Conservation (phyloP, 305 asterid species). For the Fraxinus paxiana region DNA sequence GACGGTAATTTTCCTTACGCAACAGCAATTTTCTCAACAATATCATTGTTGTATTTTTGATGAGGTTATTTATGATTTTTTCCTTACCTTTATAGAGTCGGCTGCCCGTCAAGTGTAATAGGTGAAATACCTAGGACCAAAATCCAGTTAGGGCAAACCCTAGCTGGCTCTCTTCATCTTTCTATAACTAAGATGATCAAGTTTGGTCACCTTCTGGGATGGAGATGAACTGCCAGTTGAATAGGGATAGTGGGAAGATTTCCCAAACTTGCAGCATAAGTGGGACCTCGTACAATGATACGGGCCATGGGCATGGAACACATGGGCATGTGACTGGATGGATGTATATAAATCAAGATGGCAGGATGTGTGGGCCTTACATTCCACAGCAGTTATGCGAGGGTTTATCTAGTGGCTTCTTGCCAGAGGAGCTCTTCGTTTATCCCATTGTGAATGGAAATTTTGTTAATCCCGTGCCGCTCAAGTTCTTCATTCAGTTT, state of each 20-base stretch:
- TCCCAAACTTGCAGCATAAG: slow-evolving; percentile 29
- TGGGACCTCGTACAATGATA: slow-evolving; percentile 31
- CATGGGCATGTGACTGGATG: slow-evolving; percentile 62
- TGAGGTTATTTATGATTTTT: not conserved
- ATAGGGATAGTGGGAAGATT: slow-evolving; percentile 32
- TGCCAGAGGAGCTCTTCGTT: slow-evolving; percentile 76
- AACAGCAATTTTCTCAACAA: not conserved
- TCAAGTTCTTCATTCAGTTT: slow-evolving; percentile 62
- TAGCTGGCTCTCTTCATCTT: slow-evolving; percentile 5
- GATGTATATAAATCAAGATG: slow-evolving; percentile 85
- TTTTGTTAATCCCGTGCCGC: slow-evolving; percentile 62
- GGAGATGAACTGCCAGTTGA: slow-evolving; percentile 48
- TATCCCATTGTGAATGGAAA: slow-evolving; percentile 71
- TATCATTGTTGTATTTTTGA: not conserved
- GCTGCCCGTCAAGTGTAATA: not conserved
- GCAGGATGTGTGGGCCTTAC: slow-evolving; percentile 94
- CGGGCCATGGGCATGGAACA: slow-evolving; percentile 16
- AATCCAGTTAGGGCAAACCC: not conserved
- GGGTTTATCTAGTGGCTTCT: slow-evolving; percentile 73
- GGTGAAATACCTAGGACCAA: not conserved
- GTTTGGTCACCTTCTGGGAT: slow-evolving; percentile 24
- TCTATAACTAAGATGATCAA: slow-evolving; percentile 26
- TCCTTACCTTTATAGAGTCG: not conserved
- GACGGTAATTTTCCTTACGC: not conserved
- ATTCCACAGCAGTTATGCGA: slow-evolving; percentile 76